Evolutionary conservation across 768 basidiomycete species (phyloP).

Genomic region (Auriscalpium orientale): DNA sequence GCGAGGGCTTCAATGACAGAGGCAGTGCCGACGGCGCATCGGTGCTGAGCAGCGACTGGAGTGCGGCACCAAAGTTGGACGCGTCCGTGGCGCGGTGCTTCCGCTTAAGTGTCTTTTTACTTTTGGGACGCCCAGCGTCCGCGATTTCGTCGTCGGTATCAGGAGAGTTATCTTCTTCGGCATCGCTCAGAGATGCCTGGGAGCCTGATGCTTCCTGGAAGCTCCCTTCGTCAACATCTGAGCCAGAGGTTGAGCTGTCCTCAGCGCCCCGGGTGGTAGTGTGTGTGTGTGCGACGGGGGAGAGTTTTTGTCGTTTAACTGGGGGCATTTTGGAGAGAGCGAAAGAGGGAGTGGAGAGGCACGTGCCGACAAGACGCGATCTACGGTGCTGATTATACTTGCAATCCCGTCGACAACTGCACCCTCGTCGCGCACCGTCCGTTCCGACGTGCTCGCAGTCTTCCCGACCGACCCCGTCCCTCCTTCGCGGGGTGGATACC

Average conservation of each 20-base stretch:
- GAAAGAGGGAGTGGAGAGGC: conserved; percentile 1
- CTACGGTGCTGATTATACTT: no score
- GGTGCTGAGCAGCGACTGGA: conserved; percentile 67
- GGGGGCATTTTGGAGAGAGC: conserved; percentile 34
- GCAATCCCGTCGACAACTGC: no score
- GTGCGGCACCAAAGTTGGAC: conserved; percentile 64
- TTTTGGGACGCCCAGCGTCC: conserved; percentile 49
- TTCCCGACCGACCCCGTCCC: no score
- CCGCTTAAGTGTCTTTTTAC: conserved; percentile 73
- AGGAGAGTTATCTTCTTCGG: conserved; percentile 17
- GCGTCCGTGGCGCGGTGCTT: conserved; percentile 75
- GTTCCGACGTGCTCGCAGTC: no score
- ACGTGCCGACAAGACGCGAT: background rate
- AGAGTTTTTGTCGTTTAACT: conserved; percentile 45
- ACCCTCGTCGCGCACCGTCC: no score
- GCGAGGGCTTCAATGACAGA: conserved; percentile 72
- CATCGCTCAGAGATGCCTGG: conserved; percentile 13
- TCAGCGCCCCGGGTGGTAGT: conserved; percentile 11
- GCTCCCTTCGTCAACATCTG: conserved; percentile 21
- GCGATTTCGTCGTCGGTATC: conserved; percentile 65
- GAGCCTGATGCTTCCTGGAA: conserved; percentile 11
- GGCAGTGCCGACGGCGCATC: conserved; percentile 63
- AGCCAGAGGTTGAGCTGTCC: conserved; percentile 17
- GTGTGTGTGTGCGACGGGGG: conserved; percentile 16
- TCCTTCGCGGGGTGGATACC: no score